Evolutionary conservation across 2,329 filamentous ascomycete species (phyloP), one percentile per base, ranked within the genome.

Genomic region (Pyrenochaeta sp.): DNA sequence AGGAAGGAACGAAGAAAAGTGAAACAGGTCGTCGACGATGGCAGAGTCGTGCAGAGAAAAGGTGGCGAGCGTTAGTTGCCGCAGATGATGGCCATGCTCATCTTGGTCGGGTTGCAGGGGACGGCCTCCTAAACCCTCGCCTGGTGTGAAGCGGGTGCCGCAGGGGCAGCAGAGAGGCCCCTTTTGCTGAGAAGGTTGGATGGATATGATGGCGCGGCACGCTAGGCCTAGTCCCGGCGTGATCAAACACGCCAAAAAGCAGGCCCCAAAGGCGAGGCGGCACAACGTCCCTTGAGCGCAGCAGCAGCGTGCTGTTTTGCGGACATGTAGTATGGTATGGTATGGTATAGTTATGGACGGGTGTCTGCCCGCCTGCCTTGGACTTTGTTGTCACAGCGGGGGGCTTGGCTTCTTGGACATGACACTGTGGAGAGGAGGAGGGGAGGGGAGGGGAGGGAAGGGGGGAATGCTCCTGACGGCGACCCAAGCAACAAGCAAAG

Each of bases 111-210:
- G 49, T 47, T 51, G 60, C 63, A 65, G 66, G 66, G 67, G 60
- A 62, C 55, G 54, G 57, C 63, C 61, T 69, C 66, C 49, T 53
- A 63, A 54, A 59, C 52, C 60, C 55, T 58, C 61, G 64, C 49
- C 45, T 43, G 51, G 62, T 65, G 66, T 69, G 70, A 67, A 61
- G 54, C 51, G 60, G 51, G 46, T 41, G 44, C 47, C 58, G 69
- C 69, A 67, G 58, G 62, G 67, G 63, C 61, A 62, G 46, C 47
- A 51, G n/a, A 35, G 56, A 49, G 69, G 63, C 72, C 71, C 71
- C 65, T 71, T 66, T 72, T 66, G 58, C 49, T 45, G 43, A 50
- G 61, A 64, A 64, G 57, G 57, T 51, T 59, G 47, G 53, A 62
- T 58, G 63, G 66, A 58, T 51, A 60, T 49, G 53, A 62, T 58